Evolutionary conservation across 257 asterid species (phyloP), one percentile per base, ranked within the genome.

Genomic region (Sherardia arvensis): DNA sequence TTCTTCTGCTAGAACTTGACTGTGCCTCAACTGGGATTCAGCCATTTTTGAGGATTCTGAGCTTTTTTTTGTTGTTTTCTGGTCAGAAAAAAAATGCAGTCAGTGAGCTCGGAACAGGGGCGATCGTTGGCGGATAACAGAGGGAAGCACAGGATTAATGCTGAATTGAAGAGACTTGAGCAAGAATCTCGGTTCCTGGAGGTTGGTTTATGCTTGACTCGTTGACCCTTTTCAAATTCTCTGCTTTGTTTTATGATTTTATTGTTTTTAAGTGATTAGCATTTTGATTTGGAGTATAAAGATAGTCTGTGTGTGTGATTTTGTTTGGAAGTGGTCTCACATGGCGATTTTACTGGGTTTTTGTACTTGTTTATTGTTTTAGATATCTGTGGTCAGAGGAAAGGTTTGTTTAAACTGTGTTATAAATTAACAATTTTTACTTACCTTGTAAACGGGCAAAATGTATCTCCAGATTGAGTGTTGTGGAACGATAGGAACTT

Each of bases 141-240:
- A 79, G 98, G 97, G 76, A 92, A 88, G 58, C 98, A 92, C 78
- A 73, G 83, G 83, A 78, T 89, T 80, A 80, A 89, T 40, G 97
- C 95, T 65, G 95, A 92, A 85, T 75, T 92, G 83, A 92, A 92
- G 84, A 85, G 95, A 59, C 85, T 89, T 66, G 98, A 89, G 77
- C 98, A 92, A 80, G 98, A 92, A 79, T 69, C 90, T 70, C 90
- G 95, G 48, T 89, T 83, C 73, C 77, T 92, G 81, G 95, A 92
- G 95, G 98, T 89, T 25, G 55, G 72, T 66, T 59, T 11, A 6
- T 62, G n/a, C 27, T 54, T 62, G 67, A 48, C 25, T 20, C 23
- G 27, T 57, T 69, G 67, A 48, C 61, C 53, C 66, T 21, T 28
- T 1, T 45, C 48, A 57, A 26, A 22, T 4, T 23, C 23, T 60